Conservation (phyloP, 1,284 basidiomycete genomes). For the Sutorius eximius region DNA sequence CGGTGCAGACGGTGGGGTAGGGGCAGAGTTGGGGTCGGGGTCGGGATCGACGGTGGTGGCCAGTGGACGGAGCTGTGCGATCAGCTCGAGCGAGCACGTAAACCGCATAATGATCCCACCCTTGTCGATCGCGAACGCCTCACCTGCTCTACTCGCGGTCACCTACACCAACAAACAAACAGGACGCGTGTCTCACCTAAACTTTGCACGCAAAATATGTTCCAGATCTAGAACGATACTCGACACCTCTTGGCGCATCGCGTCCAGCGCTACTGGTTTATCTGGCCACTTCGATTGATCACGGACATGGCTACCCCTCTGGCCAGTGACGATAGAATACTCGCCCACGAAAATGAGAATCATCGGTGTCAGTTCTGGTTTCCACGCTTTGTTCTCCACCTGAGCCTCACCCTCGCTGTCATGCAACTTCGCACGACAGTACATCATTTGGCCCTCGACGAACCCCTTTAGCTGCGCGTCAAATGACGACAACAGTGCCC, state of each 20-base stretch:
- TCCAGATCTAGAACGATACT: conserved; percentile 19
- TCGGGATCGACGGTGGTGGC: background rate
- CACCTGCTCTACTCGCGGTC: conserved; percentile 29
- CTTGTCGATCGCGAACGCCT: conserved; percentile 35
- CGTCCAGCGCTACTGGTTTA: background rate
- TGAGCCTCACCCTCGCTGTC: background rate
- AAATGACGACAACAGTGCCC: conserved; percentile 18
- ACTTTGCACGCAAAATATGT: conserved; percentile 21
- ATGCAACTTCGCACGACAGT: conserved; percentile 18
- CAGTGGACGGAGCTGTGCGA: conserved; percentile 32
- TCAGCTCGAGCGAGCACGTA: conserved; percentile 38
- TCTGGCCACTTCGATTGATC: background rate
- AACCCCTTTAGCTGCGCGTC: conserved; percentile 21
- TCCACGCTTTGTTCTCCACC: background rate
- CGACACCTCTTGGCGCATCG: conserved; percentile 23
- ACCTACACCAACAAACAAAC: background rate
- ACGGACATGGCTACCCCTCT: conserved; percentile 27
- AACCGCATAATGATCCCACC: conserved; percentile 43
- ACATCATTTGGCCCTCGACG: conserved; percentile 27
- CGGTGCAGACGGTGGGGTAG: background rate
- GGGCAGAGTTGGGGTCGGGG: background rate
- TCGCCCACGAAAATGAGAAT: conserved; percentile 55
- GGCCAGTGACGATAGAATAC: conserved; percentile 48
- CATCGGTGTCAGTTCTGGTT: conserved; percentile 10
- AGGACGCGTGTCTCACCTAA: conserved; percentile 38